phyloP scores from a whole-genome alignment of 371 early-diverging fungal genomes.

The Mortierella sp. region DNA sequence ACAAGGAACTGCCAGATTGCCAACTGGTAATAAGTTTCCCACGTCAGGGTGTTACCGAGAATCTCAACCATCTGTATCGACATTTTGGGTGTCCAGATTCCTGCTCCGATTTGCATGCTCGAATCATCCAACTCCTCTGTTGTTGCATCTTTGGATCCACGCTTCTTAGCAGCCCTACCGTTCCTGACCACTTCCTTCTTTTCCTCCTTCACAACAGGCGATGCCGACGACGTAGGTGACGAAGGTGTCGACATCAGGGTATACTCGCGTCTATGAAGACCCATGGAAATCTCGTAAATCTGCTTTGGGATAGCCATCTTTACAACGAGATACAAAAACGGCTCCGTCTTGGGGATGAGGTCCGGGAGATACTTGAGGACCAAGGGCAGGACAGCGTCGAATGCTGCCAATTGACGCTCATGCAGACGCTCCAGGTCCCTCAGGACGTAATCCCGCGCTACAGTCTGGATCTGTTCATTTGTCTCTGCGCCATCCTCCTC shows the following conservation, averaged over 20 bases:
- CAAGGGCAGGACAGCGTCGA: slow-evolving; percentile 32
- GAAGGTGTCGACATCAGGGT: slow-evolving; percentile 21
- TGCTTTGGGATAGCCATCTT: slow-evolving; percentile 35
- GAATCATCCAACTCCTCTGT: background rate
- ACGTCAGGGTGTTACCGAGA: slow-evolving; percentile 28
- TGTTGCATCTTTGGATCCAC: background rate
- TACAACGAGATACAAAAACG: slow-evolving; percentile 30
- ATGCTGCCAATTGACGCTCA: slow-evolving; percentile 29
- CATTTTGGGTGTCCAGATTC: slow-evolving; percentile 28
- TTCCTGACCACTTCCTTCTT: slow-evolving; percentile 14
- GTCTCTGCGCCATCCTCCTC: slow-evolving; percentile 1
- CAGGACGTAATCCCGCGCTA: slow-evolving; percentile 28
- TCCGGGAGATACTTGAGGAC: slow-evolving; percentile 31
- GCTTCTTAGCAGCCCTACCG: slow-evolving; percentile 5
- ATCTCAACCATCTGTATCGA: slow-evolving; percentile 12
- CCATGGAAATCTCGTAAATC: slow-evolving; percentile 38
- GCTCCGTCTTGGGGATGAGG: slow-evolving; percentile 32
- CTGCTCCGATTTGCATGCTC: background rate
- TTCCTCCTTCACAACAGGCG: slow-evolving; percentile 1
- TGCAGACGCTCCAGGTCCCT: slow-evolving; percentile 39
- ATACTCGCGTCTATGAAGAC: slow-evolving; percentile 24
- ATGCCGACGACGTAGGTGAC: background rate
- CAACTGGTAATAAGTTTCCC: slow-evolving; percentile 46
- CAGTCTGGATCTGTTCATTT: background rate
- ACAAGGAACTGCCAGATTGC: slow-evolving; percentile 46